Percentiles rank a stretch among this genome's conserved stretches.
Evolutionary conservation across 768 basidiomycete species (phyloP).

Genomic region (Clitopilus hobsonii): DNA sequence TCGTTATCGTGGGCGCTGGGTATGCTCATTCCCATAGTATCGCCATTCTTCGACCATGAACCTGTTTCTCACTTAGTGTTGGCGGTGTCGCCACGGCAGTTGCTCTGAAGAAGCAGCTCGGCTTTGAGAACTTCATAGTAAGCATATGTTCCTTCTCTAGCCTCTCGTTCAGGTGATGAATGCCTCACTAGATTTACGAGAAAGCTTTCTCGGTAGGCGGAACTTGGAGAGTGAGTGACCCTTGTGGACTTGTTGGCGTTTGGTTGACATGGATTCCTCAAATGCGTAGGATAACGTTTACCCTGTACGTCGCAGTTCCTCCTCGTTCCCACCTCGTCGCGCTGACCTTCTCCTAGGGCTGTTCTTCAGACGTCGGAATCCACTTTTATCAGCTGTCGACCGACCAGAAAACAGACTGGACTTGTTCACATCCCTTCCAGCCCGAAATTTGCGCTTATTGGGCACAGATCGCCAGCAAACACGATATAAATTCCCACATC

Average conservation of each 20-base stretch:
- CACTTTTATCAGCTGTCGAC: conserved; percentile 36
- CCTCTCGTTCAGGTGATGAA: background rate
- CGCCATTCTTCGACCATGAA: background rate
- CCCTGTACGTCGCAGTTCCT: conserved; percentile 17
- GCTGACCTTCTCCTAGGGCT: conserved; percentile 23
- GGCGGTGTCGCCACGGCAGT: conserved; percentile 41
- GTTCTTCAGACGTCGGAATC: conserved; percentile 32
- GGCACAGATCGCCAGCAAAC: conserved; percentile 30
- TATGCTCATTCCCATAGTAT: conserved; percentile 5
- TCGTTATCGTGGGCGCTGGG: conserved; percentile 32
- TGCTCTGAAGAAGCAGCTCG: conserved; percentile 30
- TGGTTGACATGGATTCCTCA: background rate
- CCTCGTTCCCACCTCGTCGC: background rate
- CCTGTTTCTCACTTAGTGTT: conserved; percentile 18
- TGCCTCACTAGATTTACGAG: conserved; percentile 38
- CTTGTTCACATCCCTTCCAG: conserved; percentile 31
- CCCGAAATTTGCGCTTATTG: conserved; percentile 37
- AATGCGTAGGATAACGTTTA: conserved; percentile 28
- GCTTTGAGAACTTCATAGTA: conserved; percentile 37
- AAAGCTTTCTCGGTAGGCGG: conserved; percentile 41
- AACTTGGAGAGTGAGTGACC: conserved; percentile 43
- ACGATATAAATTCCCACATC: conserved; percentile 35
- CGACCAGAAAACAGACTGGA: conserved; percentile 38
- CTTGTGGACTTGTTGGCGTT: background rate
- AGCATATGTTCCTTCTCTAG: conserved; percentile 1